Base-by-base conservation (phyloP, 2,329 filamentous ascomycete genomes). In the Xylaria sp. region DNA sequence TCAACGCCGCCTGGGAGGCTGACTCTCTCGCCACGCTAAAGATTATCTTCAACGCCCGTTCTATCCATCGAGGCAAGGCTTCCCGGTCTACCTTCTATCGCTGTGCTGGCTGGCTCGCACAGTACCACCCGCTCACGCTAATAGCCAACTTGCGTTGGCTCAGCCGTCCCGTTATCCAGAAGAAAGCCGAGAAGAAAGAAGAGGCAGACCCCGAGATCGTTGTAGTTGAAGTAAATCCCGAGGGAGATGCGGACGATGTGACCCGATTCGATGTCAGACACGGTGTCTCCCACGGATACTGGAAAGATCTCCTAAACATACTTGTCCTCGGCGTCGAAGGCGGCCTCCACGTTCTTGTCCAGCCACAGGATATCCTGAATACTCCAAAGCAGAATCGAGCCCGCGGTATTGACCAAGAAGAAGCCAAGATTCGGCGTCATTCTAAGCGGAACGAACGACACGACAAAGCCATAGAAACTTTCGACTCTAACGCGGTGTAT, bases 281-380 rank as follows among this genome's bases (percentile, higher is more conserved):
- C 46, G 84, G 85, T 0, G 82, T 87, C 2, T 80, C 88, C 4
- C 88, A 90, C 61, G 87, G 88, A 0, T 90, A 89, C 77, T 90
- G 87, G 86, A 89, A 90, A 71, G 87, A 90, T 73, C 78, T 89
- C 2, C 78, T 89, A 2, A 90, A 89, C 71, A 80, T 90, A 2
- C 80, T 90, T 0, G 84, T 82, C 0, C 80, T 90, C 2, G 83
- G 83, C 0, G 84, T 81, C 28, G 84, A 86, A 60, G 79, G 80
- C 25, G 79, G 84, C 74, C 80, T 90, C 13, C 77, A 80, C 15
- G 79, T 80, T 6, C 74, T 82, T 13, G 78, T 79, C 1, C 72
- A 85, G 33, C 83, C 83, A 1, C 72, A 71, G 1, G 75, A 79
- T 0, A 73, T 86, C 5, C 76, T 86, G 20, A 85, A 84, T 62